Conservation (phyloP, 2,329 filamentous ascomycete genomes). For the Monilinia fructigena region DNA sequence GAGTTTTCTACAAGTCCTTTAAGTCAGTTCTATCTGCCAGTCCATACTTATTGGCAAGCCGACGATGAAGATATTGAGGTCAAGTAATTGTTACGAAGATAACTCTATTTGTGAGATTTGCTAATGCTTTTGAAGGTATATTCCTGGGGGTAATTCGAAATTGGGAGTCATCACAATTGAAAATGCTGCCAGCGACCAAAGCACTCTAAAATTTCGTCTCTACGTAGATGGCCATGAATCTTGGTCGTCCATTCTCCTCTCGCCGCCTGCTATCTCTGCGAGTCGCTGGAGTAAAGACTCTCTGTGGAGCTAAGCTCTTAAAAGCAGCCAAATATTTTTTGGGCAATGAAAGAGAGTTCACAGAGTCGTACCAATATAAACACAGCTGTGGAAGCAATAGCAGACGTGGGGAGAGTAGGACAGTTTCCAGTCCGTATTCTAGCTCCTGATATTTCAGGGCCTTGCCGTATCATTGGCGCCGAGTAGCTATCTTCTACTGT, state of each 20-base stretch:
- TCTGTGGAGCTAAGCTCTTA: constrained; percentile 35
- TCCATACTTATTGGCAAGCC: constrained; percentile 77
- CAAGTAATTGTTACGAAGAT: constrained; percentile 57
- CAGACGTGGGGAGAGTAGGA: not conserved
- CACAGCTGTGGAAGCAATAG: not conserved
- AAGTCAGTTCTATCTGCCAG: constrained; percentile 89
- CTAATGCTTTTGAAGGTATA: constrained; percentile 54
- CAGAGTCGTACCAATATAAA: not conserved
- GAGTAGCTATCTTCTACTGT: not conserved
- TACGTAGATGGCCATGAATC: constrained; percentile 77
- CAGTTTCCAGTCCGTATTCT: not conserved
- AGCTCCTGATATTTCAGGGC: not conserved
- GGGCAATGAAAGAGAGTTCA: not conserved
- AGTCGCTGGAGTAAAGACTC: constrained; percentile 36
- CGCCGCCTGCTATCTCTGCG: constrained; percentile 43
- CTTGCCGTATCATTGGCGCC: not conserved
- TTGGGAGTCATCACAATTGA: constrained; percentile 82
- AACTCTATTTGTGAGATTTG: not conserved
- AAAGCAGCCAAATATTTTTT: not conserved
- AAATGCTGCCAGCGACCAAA: constrained; percentile 63
- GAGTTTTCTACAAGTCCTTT: constrained; percentile 92
- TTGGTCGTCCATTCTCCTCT: constrained; percentile 65
- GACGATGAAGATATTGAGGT: constrained; percentile 81
- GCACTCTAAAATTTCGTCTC: constrained; percentile 74
- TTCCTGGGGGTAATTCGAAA: constrained; percentile 84